These are phyloP conservation scores for Musa balbisiana DNA, from an alignment of 202 grass and related monocot genomes.

Conservation along the genomic window DNA sequence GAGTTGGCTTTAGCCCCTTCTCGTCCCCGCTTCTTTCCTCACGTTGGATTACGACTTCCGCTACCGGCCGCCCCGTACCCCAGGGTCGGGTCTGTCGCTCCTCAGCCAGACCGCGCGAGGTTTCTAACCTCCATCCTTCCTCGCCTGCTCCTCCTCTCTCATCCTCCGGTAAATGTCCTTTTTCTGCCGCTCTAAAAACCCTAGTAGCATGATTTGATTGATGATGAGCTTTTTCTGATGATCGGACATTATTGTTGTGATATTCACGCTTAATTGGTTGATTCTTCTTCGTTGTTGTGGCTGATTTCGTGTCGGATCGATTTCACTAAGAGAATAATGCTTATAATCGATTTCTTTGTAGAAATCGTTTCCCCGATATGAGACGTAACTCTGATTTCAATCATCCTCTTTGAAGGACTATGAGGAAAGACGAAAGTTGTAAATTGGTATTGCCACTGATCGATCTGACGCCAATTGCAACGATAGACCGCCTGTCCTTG, in stretches of 20 bases:
- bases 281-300: neutral
- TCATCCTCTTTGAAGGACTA: neutral
- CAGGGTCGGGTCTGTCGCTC: conserved; percentile 1
- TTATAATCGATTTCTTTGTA: neutral
- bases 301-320: neutral
- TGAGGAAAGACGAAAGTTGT: neutral
- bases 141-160: conserved; percentile 25
- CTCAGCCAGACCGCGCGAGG: neutral
- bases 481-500: too few relatives aligned
- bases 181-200: conserved; percentile 13
- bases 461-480: too few relatives aligned
- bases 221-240: neutral
- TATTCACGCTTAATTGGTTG: neutral
- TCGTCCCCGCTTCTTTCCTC: too few relatives aligned
- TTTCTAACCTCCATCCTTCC: conserved; percentile 9
- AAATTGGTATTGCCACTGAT: neutral
- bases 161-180: conserved; percentile 5
- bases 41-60: conserved; percentile 49
- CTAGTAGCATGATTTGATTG: neutral
- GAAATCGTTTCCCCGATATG: neutral
- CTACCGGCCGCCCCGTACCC: conserved; percentile 25
- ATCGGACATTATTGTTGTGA: too few relatives aligned
- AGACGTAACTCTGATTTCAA: neutral
- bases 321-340: neutral
- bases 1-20: too few relatives aligned